These are phyloP conservation scores for Aspergillus ellipticus DNA, from an alignment of 495 filamentous ascomycete species.

Conservation along the genomic window DNA sequence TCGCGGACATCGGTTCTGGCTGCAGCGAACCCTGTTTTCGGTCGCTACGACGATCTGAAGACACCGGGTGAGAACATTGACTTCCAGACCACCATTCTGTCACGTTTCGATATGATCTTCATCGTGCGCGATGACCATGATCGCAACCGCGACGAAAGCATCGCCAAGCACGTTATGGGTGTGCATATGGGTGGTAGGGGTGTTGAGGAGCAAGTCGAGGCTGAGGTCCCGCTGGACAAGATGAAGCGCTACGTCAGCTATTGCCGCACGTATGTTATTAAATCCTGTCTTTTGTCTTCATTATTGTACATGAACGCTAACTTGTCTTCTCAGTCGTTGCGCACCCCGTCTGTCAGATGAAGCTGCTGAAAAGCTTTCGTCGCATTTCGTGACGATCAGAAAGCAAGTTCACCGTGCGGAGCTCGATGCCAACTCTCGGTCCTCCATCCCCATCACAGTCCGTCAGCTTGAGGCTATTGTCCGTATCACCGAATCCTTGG, in stretches of 20 bases:
- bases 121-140: slow-evolving; percentile 97
- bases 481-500: slow-evolving; percentile 93
- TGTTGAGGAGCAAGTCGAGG: slow-evolving; percentile 75
- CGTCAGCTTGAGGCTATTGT: slow-evolving; percentile 96
- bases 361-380: slow-evolving; percentile 93
- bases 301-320: slow-evolving; percentile 28
- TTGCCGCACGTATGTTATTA: slow-evolving; percentile 75
- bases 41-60: slow-evolving; percentile 97
- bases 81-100: slow-evolving; percentile 98
- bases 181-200: slow-evolving; percentile 93
- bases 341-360: slow-evolving; percentile 88
- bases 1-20: slow-evolving; percentile 92
- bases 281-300: not conserved
- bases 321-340: slow-evolving; percentile 59
- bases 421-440: slow-evolving; percentile 78
- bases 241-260: slow-evolving; percentile 99
- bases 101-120: slow-evolving; percentile 99
- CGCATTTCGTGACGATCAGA: slow-evolving; percentile 94
- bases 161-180: slow-evolving; percentile 95
- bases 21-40: slow-evolving; percentile 96
- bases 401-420: slow-evolving; percentile 91
- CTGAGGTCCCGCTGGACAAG: slow-evolving; percentile 88
- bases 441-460: slow-evolving; percentile 94
- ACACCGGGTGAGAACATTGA: slow-evolving; percentile 98
- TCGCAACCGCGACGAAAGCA: slow-evolving; percentile 81